These are phyloP conservation scores for Alnus glutinosa DNA, from an alignment of 306 rosid genomes.

Conservation along the genomic window DNA sequence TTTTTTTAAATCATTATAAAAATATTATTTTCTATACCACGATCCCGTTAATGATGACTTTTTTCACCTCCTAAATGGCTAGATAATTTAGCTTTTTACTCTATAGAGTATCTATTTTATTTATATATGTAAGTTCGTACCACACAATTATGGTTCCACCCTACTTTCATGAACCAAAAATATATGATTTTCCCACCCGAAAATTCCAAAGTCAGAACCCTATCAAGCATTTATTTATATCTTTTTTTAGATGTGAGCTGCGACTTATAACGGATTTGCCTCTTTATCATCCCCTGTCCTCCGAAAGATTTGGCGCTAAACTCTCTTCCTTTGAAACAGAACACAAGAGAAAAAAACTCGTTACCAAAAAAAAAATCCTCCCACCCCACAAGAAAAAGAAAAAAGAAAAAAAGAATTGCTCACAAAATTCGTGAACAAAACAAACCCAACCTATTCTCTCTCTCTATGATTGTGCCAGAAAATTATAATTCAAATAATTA, in stretches of 20 bases:
- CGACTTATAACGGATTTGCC: slow-evolving; percentile 34
- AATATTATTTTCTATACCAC: too few relatives aligned
- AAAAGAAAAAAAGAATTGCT: neutral
- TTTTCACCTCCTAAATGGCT: too few relatives aligned
- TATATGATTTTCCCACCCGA: too few relatives aligned
- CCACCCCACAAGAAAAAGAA: neutral
- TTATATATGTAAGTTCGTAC: too few relatives aligned
- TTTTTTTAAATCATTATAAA: too few relatives aligned
- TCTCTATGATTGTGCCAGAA: neutral
- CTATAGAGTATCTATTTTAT: too few relatives aligned
- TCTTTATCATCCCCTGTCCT: slow-evolving; percentile 34
- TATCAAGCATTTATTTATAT: too few relatives aligned
- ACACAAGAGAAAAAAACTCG: slow-evolving; percentile 14
- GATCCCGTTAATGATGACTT: too few relatives aligned
- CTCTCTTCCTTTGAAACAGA: slow-evolving; percentile 57
- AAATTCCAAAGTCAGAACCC: too few relatives aligned
- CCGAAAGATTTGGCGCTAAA: slow-evolving; percentile 80
- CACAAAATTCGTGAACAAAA: neutral
- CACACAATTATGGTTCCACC: too few relatives aligned
- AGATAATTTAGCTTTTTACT: too few relatives aligned
- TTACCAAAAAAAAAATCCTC: neutral
- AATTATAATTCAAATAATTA: neutral
- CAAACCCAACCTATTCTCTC: neutral
- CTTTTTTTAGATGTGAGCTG: neutral
- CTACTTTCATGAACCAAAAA: too few relatives aligned